Percentiles rank a stretch among this genome's conserved stretches.
phyloP scores from a whole-genome alignment of 2,329 filamentous ascomycete genomes.

The Talaromyces sp. region DNA sequence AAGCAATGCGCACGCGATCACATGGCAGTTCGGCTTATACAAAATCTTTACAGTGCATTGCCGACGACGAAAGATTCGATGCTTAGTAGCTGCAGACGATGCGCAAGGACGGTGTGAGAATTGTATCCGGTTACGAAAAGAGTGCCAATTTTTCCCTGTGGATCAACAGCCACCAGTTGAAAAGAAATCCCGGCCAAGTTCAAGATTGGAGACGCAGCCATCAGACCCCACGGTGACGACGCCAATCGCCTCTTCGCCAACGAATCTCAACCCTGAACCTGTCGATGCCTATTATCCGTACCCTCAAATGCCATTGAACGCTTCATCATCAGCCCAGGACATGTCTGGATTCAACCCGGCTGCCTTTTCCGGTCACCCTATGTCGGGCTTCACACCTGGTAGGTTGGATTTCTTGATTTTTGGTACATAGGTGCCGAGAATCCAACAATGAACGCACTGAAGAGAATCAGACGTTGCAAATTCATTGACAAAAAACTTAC shows the following conservation, averaged over 20 bases:
- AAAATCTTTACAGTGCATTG: constrained; percentile 70
- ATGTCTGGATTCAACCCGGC: constrained; percentile 36
- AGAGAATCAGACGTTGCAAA: background rate
- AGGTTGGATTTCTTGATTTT: constrained; percentile 18
- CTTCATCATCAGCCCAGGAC: constrained; percentile 31
- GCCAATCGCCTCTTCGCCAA: constrained; percentile 47
- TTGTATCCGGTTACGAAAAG: constrained; percentile 91
- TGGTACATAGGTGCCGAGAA: background rate
- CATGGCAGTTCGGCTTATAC: constrained; percentile 20
- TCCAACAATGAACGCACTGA: background rate
- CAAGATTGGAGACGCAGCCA: constrained; percentile 48
- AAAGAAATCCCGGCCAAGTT: constrained; percentile 49
- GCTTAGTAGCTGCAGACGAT: constrained; percentile 75
- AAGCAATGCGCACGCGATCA: constrained; percentile 5
- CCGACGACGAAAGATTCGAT: constrained; percentile 89
- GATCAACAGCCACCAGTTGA: constrained; percentile 68
- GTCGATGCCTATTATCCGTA: constrained; percentile 43
- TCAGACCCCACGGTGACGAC: constrained; percentile 53
- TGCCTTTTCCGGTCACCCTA: constrained; percentile 35
- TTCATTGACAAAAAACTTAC: background rate
- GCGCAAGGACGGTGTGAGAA: constrained; percentile 79
- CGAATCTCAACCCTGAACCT: constrained; percentile 34
- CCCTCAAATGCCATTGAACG: constrained; percentile 36
- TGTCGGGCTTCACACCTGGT: constrained; percentile 42
- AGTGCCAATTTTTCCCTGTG: constrained; percentile 89